Percentiles rank a stretch among this genome's conserved stretches.
Evolutionary conservation across 441 rosid species (phyloP).

Genomic region (Geranium incanum): DNA sequence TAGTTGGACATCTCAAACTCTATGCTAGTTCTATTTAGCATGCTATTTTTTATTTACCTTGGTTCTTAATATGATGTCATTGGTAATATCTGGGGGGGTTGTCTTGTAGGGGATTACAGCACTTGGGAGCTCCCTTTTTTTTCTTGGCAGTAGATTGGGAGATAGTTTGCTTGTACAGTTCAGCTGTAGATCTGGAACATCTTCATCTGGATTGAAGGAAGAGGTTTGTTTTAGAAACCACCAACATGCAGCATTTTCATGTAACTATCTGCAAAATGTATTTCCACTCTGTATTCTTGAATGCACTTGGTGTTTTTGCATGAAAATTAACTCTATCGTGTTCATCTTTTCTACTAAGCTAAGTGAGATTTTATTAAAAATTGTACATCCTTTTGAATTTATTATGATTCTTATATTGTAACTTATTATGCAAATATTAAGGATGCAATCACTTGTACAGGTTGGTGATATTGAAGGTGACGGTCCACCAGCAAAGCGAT

Average conservation of each 20-base stretch:
- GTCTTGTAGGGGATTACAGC: conserved; percentile 71
- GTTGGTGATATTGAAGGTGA: conserved; percentile 94
- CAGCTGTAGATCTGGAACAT: conserved; percentile 60
- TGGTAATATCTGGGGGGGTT: conserved; percentile 15
- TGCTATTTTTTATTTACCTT: neutral
- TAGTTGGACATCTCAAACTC: conserved; percentile 28
- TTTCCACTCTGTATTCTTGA: neutral
- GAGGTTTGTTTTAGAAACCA: conserved; percentile 49
- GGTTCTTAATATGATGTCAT: conserved; percentile 18
- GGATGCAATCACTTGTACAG: conserved; percentile 31
- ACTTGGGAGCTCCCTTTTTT: conserved; percentile 76
- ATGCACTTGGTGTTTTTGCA: neutral
- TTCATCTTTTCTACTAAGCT: conserved; percentile 11
- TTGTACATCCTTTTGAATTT: neutral
- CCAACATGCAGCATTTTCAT: neutral
- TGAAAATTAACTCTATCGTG: neutral
- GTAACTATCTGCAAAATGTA: neutral
- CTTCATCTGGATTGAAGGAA: conserved; percentile 65
- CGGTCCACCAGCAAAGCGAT: conserved; percentile 62
- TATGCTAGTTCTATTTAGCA: neutral
- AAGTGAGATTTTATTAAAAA: neutral
- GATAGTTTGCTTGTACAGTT: conserved; percentile 97
- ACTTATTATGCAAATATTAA: conserved; percentile 9
- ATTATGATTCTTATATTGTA: conserved; percentile 6
- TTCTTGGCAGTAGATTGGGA: conserved; percentile 90